Conservation (phyloP, 371 early-diverging fungal genomes). For the Mucor plumbeus region DNA sequence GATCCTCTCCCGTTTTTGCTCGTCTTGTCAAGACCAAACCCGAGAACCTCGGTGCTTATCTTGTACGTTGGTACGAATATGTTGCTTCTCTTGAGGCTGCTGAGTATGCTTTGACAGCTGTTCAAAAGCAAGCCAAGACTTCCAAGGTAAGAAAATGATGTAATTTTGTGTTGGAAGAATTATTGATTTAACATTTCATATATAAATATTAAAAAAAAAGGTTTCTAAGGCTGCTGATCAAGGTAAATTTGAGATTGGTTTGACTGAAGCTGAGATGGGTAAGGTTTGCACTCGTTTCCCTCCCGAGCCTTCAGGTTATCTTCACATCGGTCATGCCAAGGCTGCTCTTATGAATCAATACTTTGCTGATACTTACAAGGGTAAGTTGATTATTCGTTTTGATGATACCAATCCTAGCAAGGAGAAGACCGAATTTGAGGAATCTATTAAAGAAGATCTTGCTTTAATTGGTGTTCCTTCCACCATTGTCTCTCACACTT, state of each 20-base stretch:
- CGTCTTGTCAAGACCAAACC: constrained; percentile 79
- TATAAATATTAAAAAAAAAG: neutral
- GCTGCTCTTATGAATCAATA: constrained; percentile 99
- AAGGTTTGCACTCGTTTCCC: constrained; percentile 97
- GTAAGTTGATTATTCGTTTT: constrained; percentile 96
- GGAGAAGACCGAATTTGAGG: constrained; percentile 96
- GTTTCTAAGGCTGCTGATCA: constrained; percentile 72
- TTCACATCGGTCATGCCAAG: constrained; percentile 99
- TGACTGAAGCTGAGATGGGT: constrained; percentile 83
- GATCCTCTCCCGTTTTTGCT: constrained; percentile 78
- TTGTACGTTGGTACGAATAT: constrained; percentile 86
- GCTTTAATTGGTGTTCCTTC: constrained; percentile 85
- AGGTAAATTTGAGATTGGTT: constrained; percentile 93
- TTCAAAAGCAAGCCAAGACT: constrained; percentile 55
- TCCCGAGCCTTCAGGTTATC: constrained; percentile 98
- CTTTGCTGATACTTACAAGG: constrained; percentile 94
- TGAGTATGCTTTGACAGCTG: constrained; percentile 54
- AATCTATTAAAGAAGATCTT: constrained; percentile 94
- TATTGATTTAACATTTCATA: neutral
- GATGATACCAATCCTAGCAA: constrained; percentile 99
- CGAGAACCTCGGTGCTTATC: constrained; percentile 70
- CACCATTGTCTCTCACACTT: constrained; percentile 88
- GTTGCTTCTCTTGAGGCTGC: constrained; percentile 69
- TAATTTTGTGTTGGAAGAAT: neutral
- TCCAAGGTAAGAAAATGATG: constrained; percentile 31